These are phyloP conservation scores for Trypanosoma platydactyli DNA, from an alignment of 208 protist species.

Conservation along the genomic window DNA sequence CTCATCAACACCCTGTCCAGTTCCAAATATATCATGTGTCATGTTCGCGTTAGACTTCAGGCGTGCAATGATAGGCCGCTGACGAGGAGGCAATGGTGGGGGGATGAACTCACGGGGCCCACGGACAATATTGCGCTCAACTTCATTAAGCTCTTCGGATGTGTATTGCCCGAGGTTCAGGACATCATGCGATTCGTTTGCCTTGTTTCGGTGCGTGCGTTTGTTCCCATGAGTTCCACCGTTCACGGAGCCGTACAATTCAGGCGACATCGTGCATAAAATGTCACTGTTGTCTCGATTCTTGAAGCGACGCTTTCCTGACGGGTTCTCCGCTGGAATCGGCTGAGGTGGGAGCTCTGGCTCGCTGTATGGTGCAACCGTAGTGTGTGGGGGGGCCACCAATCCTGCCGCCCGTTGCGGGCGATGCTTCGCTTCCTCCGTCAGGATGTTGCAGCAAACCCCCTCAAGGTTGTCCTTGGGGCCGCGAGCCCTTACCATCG, in stretches of 20 bases:
- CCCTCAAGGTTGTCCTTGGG: slow-evolving; percentile 31
- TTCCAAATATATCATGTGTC: slow-evolving; percentile 82
- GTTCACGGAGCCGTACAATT: background rate
- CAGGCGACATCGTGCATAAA: background rate
- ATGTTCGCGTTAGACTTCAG: slow-evolving; percentile 64
- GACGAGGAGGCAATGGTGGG: slow-evolving; percentile 45
- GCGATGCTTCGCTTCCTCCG: slow-evolving; percentile 30
- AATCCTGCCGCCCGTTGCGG: slow-evolving; percentile 20
- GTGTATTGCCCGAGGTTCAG: slow-evolving; percentile 74
- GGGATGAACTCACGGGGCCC: slow-evolving; percentile 58
- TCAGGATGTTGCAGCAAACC: slow-evolving; percentile 20
- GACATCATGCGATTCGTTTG: slow-evolving; percentile 76
- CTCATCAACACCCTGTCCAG: slow-evolving; percentile 51
- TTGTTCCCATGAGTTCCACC: background rate
- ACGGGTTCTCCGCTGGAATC: too few relatives aligned
- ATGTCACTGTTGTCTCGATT: slow-evolving; percentile 9
- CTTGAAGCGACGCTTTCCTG: slow-evolving; percentile 19
- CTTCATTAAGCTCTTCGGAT: slow-evolving; percentile 64
- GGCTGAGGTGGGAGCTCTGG: background rate
- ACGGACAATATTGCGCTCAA: slow-evolving; percentile 39
- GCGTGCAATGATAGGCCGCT: slow-evolving; percentile 43
- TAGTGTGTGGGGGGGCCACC: slow-evolving; percentile 20
- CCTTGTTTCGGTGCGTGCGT: slow-evolving; percentile 30
- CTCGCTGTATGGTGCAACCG: slow-evolving; percentile 39
- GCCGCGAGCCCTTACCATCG: slow-evolving; percentile 12